Conservation (phyloP, 176 grass and related monocot species). For the Alopecurus myosuroides region DNA sequence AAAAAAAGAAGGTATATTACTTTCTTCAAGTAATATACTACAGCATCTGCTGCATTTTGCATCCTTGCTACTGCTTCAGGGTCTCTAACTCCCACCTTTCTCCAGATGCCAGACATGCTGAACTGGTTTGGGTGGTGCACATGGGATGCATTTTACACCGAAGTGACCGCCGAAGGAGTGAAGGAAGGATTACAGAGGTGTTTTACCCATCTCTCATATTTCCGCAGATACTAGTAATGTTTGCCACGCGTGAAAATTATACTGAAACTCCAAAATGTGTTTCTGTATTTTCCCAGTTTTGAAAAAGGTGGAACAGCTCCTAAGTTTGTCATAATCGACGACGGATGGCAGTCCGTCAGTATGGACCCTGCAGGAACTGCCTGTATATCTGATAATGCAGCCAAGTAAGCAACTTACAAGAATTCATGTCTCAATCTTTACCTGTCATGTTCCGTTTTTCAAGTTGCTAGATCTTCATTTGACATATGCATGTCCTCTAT, state of each 20-base stretch:
- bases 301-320: conserved; percentile 58
- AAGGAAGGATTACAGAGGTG: conserved; percentile 71
- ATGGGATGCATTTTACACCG: conserved; percentile 91
- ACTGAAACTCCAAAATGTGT: not conserved
- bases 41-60: not conserved
- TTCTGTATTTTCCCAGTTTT: conserved; percentile 35
- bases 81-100: conserved; percentile 4
- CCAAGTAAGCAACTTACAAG: conserved; percentile 51
- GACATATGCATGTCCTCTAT: not conserved
- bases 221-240: not conserved
- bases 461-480: not conserved
- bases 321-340: conserved; percentile 82
- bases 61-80: conserved; percentile 11
- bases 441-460: not conserved
- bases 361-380: conserved; percentile 62
- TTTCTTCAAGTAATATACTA: conserved; percentile 1
- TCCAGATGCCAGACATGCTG: conserved; percentile 73
- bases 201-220: not conserved
- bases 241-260: not conserved
- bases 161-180: conserved; percentile 66
- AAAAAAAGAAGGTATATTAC: conserved; percentile 82
- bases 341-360: conserved; percentile 69
- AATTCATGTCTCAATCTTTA: not conserved
- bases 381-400: conserved; percentile 49
- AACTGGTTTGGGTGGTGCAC: conserved; percentile 98